Evolutionary conservation across 345 rosid genomes (phyloP), one percentile per base, ranked within the genome.

Genomic region (Aquilaria yunnanensis): DNA sequence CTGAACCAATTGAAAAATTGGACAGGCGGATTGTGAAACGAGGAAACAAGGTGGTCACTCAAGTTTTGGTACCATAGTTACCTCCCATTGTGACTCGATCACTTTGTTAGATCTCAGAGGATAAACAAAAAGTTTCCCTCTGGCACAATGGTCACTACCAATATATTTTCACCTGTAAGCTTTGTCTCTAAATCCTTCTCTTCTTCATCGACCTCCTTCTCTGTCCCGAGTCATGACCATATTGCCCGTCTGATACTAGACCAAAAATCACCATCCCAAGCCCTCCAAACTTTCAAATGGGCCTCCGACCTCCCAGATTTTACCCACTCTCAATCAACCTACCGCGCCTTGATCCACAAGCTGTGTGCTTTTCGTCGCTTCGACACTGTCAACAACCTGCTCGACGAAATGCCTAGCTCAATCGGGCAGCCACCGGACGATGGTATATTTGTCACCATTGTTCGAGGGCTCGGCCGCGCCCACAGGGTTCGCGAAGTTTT

Each of bases 321-420:
- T 77, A 61, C 62, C 56, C 97, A 87, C 57, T 83, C 97, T 47
- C 97, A 78, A 34, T 78, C 92, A 62, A 93, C 98, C 49, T 93
- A 87, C 71, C 81, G 89, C 30, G 90, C 90, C 72, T 72, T 93
- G 31, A 32, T 85, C 31, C 74, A 75, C 32, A 85, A 77, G 67
- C 84, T 87, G 6, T 88, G 93, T 16, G 2, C 62, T 57, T 84
- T 86, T 67, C 86, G 89, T 12, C 83, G 82, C 9, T 89, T 93
- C 41, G 83, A 79, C 23, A 66, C 70, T 34, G 90, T 80, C 72
- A 59, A 74, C 73, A 73, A 89, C 16, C 66, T 93, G 96, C 97
- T 93, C 79, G 96, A 93, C 45, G 90, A 90, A 93, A 89, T 93
- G 88, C 84, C 92, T 57, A 56, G 57, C 46, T 67, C 86, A 34